Conservation (phyloP, 2,329 filamentous ascomycete genomes). For the Trichoderma polysporum region DNA sequence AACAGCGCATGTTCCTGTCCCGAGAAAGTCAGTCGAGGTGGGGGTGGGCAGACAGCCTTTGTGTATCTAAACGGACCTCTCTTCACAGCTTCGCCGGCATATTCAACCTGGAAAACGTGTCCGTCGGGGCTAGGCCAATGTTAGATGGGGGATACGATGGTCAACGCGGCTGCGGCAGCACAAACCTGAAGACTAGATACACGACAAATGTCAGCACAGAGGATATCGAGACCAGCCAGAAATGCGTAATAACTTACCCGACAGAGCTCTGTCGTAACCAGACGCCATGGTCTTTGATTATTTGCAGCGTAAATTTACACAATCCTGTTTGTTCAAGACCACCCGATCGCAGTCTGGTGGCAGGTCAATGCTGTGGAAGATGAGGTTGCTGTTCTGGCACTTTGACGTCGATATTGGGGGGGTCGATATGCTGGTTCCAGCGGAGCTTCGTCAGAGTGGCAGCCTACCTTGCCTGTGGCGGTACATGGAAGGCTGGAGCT, state of each 20-base stretch:
- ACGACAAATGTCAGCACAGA: conserved; percentile 40
- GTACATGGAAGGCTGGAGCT: conserved; percentile 32
- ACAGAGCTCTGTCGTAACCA: conserved; percentile 98
- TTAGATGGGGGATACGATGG: background rate
- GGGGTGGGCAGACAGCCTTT: conserved; percentile 1
- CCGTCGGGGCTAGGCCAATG: conserved; percentile 77
- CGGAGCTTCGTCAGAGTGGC: conserved; percentile 43
- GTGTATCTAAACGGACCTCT: conserved; percentile 62
- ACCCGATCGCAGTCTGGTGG: background rate
- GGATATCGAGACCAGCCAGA: conserved; percentile 24
- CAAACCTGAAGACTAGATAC: conserved; percentile 76
- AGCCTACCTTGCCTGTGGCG: conserved; percentile 34
- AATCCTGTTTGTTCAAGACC: background rate
- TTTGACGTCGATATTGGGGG: conserved; percentile 25
- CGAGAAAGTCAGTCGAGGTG: conserved; percentile 18
- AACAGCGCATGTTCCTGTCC: conserved; percentile 87
- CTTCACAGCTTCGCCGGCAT: conserved; percentile 98
- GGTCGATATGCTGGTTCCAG: conserved; percentile 24
- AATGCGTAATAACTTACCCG: conserved; percentile 64
- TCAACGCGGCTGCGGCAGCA: conserved; percentile 11
- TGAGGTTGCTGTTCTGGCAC: background rate
- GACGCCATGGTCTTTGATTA: conserved; percentile 64
- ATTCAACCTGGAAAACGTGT: conserved; percentile 99
- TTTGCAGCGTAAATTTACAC: background rate
- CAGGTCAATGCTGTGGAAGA: conserved; percentile 13